A percentile compares a stretch with the other conserved stretches of the same genome.
phyloP scores from a whole-genome alignment of 2,329 filamentous ascomycete species.

The Dactylellina cionopaga region DNA sequence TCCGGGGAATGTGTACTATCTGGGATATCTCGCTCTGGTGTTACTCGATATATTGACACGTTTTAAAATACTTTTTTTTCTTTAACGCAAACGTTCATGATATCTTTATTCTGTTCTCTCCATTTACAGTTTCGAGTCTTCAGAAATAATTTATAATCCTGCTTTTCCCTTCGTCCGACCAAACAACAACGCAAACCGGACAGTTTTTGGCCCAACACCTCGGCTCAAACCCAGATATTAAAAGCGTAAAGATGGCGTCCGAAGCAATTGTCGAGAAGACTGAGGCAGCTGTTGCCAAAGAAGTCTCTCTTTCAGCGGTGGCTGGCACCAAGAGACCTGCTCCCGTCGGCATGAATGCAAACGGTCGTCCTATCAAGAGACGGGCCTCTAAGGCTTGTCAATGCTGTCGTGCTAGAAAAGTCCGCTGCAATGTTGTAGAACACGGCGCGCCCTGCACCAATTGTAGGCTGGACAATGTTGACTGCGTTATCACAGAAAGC shows the following conservation, averaged over 20 bases:
- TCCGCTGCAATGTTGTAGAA: constrained; percentile 92
- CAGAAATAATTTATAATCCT: constrained; percentile 18
- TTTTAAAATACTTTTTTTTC: background rate
- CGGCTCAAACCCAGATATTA: background rate
- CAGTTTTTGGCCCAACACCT: background rate
- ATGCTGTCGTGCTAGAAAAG: constrained; percentile 87
- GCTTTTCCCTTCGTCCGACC: constrained; percentile 40
- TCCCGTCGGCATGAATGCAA: constrained; percentile 67
- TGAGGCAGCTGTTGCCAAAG: constrained; percentile 6
- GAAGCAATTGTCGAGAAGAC: constrained; percentile 24
- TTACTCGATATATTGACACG: constrained; percentile 50
- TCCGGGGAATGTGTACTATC: constrained; percentile 52
- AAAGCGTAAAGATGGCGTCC: constrained; percentile 19
- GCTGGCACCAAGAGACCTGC: constrained; percentile 67
- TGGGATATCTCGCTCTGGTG: constrained; percentile 51
- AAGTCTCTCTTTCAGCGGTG: constrained; percentile 3
- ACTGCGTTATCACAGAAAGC: constrained; percentile 81
- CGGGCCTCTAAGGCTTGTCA: constrained; percentile 91
- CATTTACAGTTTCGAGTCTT: constrained; percentile 2
- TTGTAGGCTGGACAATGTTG: constrained; percentile 81
- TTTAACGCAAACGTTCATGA: constrained; percentile 22
- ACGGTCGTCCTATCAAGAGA: constrained; percentile 74
- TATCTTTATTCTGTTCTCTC: constrained; percentile 6
- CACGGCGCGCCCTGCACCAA: constrained; percentile 85
- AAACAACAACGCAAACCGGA: constrained; percentile 24